Evolutionary conservation across 257 asterid genomes (phyloP), one percentile per base, ranked within the genome.

Genomic region (Echium plantagineum): DNA sequence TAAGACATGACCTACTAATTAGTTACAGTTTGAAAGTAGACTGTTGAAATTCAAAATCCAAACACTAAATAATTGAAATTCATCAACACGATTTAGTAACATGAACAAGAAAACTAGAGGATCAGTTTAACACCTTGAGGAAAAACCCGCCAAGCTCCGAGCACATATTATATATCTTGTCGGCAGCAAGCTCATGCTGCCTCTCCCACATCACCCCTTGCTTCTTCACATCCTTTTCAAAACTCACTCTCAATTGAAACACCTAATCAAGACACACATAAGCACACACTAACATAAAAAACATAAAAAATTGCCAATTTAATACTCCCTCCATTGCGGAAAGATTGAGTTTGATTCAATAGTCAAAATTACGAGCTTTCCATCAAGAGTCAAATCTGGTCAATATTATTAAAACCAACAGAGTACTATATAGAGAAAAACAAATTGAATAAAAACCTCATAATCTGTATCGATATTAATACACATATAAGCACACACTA

Each of bases 201-300:
- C 69, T 84, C 82, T 89, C 97, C 99, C 99, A 93, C 96, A 93
- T 78, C 72, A 82, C 81, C 69, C 89, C 94, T 73, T 94, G 81
- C 80, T 78, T 86, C 70, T 54, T 75, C 70, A 72, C 85, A 83
- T 84, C 75, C 76, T 79, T 93, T 79, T 84, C 97, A 22, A 89
- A 75, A 61, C 77, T 78, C 18, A 80, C 95, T 78, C 79, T 77
- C 62, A 84, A 67, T 80, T 93, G 97, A 77, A 93, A 84, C 74
- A 74, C 97, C 99, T 93, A 57, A 62, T 53, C 58, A 60, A 49
- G 66, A 49, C 22, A 59, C 57, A 52, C 52, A 21, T 51, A 46
- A 56, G 7, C 9, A 17, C 42, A 38, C 20, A 55, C 19, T 49
- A 7, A 71, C 46, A 35, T 10, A 49, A 62, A 26, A 51, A 51